Evolutionary conservation across 352 stramenopile species (phyloP), one percentile per base, ranked within the genome.

Genomic region (Thraustochytrium striatum): DNA sequence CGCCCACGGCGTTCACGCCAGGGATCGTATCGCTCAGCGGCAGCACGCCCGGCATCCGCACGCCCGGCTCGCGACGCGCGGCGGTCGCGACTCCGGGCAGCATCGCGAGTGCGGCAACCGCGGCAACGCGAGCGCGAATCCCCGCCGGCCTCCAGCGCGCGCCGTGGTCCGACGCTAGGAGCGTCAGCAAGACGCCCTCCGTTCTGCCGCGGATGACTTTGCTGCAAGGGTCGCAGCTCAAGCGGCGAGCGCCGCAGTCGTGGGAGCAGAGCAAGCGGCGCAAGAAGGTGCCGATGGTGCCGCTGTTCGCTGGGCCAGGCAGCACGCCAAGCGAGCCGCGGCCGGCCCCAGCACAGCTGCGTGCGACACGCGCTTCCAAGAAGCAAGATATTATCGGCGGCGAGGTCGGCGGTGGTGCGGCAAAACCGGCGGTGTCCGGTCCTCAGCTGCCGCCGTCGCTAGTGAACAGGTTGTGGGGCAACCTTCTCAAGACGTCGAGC

Each of bases 401-500:
- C 41, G 41, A 53, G 16, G 59, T 70, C 1, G 59, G 59, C 25
- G 59, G 59, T n/a, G 59, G 53, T 13, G 59, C 50, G 11, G 41
- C 59, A 33, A 33, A 5, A 19, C 19, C 16, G 13, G 33, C 11
- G 13, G 35, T 38, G 2, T 38, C 35, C 41, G 59, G n/a, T 19
- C 59, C 59, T 2, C 59, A 70, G 35, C 38, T 70, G 13, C 59
- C 59, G 0, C 35, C 50, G 9, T 53, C 32, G 33, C 13, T 70
- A n/a, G 59, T 70, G 0, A 70, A 70, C 13, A 70, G 53, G 35
- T 5, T 70, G 16, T 70, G 59, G 59, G 53, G 21, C 8, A 70
- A 70, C 53, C 30, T 70, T 33, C 59, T 70, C 3, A 70, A 70
- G 38, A 21, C 59, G n/a, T 50, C 59, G 59, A 9, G 59, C 50